Evolutionary conservation across 257 asterid genomes (phyloP).

Genomic region (Jacaranda mimosifolia): DNA sequence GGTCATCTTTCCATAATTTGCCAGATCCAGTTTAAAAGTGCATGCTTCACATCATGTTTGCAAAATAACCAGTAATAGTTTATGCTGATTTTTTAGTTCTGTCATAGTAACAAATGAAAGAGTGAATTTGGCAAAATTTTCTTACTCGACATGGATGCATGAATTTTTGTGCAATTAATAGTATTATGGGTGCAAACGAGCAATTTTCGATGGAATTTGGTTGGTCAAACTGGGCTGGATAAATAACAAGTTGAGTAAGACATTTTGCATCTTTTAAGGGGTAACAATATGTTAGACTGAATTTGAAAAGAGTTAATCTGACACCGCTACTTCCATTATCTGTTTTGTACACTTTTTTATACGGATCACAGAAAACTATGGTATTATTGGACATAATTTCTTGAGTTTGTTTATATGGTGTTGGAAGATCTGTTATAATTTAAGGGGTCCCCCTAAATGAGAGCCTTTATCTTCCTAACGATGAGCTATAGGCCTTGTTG

Average conservation of each 20-base stretch:
- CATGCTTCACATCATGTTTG: background rate
- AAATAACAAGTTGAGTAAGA: background rate
- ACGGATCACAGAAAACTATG: too few relatives aligned
- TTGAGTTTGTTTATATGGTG: background rate
- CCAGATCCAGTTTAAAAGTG: background rate
- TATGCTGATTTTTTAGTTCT: background rate
- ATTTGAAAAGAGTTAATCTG: slow-evolving; percentile 1
- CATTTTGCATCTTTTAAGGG: background rate
- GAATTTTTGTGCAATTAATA: too few relatives aligned
- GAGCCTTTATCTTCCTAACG: too few relatives aligned
- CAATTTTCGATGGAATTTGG: background rate
- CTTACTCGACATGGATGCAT: too few relatives aligned
- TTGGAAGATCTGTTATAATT: too few relatives aligned
- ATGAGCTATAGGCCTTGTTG: too few relatives aligned
- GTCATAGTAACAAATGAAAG: background rate
- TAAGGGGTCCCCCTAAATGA: too few relatives aligned
- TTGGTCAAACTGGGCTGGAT: background rate
- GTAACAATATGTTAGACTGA: background rate
- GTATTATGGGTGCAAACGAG: background rate
- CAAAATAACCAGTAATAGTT: background rate
- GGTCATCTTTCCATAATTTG: background rate
- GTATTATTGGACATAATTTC: background rate
- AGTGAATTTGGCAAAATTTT: too few relatives aligned
- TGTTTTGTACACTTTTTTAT: background rate
- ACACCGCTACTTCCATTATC: background rate